Evolutionary conservation across 1,139 yeast genomes (phyloP).

Genomic region (Suhomyces maxii): DNA sequence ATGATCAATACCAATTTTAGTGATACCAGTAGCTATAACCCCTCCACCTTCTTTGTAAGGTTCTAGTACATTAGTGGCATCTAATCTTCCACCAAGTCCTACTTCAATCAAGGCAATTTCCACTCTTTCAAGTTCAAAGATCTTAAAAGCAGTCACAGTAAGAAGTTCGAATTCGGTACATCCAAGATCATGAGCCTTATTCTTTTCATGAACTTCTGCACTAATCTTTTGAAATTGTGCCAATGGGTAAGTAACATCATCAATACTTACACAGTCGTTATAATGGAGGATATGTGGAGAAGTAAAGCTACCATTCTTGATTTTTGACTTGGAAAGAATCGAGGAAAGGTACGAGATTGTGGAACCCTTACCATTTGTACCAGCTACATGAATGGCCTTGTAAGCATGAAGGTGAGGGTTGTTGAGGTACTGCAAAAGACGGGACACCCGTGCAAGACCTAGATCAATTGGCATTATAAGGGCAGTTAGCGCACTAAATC

Average conservation of each 20-base stretch:
- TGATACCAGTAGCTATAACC: conserved; percentile 68
- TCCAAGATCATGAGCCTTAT: conserved; percentile 43
- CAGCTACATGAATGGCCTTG: conserved; percentile 80
- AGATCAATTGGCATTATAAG: conserved; percentile 46
- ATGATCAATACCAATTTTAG: conserved; percentile 86
- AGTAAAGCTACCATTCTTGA: conserved; percentile 74
- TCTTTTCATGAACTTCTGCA: conserved; percentile 33
- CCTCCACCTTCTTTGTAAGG: conserved; percentile 34
- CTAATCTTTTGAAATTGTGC: conserved; percentile 48
- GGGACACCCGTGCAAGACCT: conserved; percentile 63
- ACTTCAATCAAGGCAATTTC: conserved; percentile 82
- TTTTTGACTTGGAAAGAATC: conserved; percentile 49
- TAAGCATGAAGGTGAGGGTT: conserved; percentile 61
- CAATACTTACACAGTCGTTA: conserved; percentile 72
- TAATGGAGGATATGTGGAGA: conserved; percentile 79
- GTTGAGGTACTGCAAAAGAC: conserved; percentile 59
- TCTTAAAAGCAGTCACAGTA: conserved; percentile 80
- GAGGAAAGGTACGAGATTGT: conserved; percentile 77
- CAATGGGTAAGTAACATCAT: conserved; percentile 55
- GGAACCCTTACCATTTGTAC: conserved; percentile 95
- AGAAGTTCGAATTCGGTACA: conserved; percentile 87
- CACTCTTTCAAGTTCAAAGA: conserved; percentile 60
- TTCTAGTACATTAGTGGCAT: conserved; percentile 72
- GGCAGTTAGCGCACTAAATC: neutral
- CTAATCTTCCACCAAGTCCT: conserved; percentile 85